A percentile compares a stretch with the other conserved stretches of the same genome.
Conservation (phyloP, 2,329 filamentous ascomycete genomes). For the Chaetothyriales sp. region DNA sequence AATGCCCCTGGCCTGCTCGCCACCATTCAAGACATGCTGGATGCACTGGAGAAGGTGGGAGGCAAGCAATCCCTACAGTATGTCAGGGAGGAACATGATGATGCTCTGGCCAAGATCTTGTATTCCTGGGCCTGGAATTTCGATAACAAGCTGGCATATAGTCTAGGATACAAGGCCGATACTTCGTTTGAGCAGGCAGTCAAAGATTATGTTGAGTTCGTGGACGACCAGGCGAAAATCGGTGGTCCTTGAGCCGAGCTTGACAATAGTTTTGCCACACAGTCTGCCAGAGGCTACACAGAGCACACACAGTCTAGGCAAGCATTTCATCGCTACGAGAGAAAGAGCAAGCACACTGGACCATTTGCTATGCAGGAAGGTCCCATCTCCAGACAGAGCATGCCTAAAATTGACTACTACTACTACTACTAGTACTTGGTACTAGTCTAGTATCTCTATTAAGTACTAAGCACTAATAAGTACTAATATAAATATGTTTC, state of each 20-base stretch:
- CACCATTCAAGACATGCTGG: conserved; percentile 43
- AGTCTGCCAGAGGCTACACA: too few relatives aligned
- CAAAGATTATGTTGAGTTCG: conserved; percentile 38
- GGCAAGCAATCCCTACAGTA: conserved; percentile 39
- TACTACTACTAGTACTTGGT: too few relatives aligned
- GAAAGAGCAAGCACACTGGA: too few relatives aligned
- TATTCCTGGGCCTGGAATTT: conserved; percentile 44
- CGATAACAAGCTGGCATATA: conserved; percentile 38
- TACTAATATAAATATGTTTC: too few relatives aligned
- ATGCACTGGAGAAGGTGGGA: conserved; percentile 41
- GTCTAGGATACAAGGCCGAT: conserved; percentile 40
- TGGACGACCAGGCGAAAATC: conserved; percentile 15
- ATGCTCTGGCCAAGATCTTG: conserved; percentile 39
- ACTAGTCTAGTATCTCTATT: too few relatives aligned
- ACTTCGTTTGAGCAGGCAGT: conserved; percentile 42
- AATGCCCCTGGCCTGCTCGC: conserved; percentile 44
- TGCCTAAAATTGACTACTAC: too few relatives aligned
- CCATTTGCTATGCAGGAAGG: too few relatives aligned
- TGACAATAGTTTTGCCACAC: too few relatives aligned
- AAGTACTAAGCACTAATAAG: too few relatives aligned
- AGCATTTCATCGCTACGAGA: too few relatives aligned
- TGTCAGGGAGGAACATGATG: conserved; percentile 39
- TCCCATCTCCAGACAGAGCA: too few relatives aligned
- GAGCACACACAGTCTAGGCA: too few relatives aligned
- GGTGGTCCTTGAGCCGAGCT: not conserved